These are phyloP conservation scores for Rhizopogon roseolus DNA, from an alignment of 768 basidiomycete genomes.

Conservation along the genomic window DNA sequence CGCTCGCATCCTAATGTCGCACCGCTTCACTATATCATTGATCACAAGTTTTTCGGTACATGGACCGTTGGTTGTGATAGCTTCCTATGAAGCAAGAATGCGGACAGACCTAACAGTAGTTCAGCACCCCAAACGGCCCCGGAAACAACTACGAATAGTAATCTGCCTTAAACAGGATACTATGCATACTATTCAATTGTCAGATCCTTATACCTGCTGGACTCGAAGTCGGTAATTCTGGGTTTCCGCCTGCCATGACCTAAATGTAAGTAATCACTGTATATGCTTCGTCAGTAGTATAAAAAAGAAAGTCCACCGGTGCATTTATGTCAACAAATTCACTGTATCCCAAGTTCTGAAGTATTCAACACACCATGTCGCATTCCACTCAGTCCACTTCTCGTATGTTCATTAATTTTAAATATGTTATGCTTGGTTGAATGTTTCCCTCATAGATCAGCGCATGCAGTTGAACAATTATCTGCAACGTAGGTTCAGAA, in stretches of 20 bases:
- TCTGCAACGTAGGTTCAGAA: conserved; percentile 11
- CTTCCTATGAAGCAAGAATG: neutral
- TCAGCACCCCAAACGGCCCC: neutral
- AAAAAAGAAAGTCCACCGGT: neutral
- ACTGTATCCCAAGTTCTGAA: neutral
- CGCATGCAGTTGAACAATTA: conserved; percentile 23
- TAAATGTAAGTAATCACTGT: neutral
- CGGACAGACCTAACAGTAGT: neutral
- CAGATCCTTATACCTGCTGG: neutral
- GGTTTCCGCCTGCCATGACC: neutral
- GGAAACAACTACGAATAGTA: neutral
- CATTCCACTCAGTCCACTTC: neutral
- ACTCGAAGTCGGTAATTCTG: neutral
- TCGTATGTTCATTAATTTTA: neutral
- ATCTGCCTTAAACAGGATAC: neutral
- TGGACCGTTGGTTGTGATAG: neutral
- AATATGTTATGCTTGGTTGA: neutral
- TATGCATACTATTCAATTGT: neutral
- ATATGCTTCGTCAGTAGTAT: neutral
- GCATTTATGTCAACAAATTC: neutral
- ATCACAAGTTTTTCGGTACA: neutral
- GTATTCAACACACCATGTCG: neutral
- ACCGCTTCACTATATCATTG: neutral
- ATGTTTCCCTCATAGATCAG: conserved; percentile 9
- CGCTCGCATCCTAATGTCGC: neutral